Percentiles rank a stretch among this genome's conserved stretches.
phyloP scores from a whole-genome alignment of 257 asterid species.

The Penstemon barbatus region DNA sequence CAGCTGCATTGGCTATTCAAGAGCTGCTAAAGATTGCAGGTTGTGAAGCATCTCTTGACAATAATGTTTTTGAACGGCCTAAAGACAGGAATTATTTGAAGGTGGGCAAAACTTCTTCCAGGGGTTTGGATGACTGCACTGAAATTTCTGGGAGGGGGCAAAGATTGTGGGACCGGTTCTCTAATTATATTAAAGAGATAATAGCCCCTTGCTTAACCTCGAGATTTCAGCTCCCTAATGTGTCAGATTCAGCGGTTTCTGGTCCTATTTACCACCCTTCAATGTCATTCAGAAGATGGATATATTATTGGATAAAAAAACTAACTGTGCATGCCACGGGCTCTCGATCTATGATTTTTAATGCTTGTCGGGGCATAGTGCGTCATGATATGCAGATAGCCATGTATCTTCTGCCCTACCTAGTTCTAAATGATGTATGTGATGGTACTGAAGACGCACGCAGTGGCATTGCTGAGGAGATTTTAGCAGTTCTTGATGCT shows the following conservation, averaged over 20 bases:
- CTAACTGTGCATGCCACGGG: constrained; percentile 86
- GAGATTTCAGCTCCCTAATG: constrained; percentile 65
- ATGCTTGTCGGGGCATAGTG: constrained; percentile 96
- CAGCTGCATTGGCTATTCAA: constrained; percentile 96
- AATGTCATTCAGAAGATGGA: constrained; percentile 90
- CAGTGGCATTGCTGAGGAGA: constrained; percentile 75
- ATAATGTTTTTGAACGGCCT: constrained; percentile 45
- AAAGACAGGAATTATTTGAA: constrained; percentile 38
- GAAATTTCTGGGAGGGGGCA: constrained; percentile 72
- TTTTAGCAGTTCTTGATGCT: constrained; percentile 79
- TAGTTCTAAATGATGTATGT: constrained; percentile 86
- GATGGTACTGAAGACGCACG: constrained; percentile 94
- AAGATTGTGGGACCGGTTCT: constrained; percentile 91
- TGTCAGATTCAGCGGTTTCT: constrained; percentile 62
- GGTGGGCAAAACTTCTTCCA: constrained; percentile 43
- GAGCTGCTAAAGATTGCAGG: constrained; percentile 91
- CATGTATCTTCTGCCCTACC: constrained; percentile 92
- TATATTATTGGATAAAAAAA: constrained; percentile 76
- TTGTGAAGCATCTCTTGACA: constrained; percentile 78
- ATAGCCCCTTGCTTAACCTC: constrained; percentile 99
- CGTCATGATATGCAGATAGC: constrained; percentile 97
- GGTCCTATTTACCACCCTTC: constrained; percentile 88
- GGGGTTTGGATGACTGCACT: constrained; percentile 33
- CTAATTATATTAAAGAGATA: constrained; percentile 92
- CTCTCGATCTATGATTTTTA: constrained; percentile 77